phyloP scores from a whole-genome alignment of 2,329 filamentous ascomycete species.

The Calonectria pseudoturangicola region DNA sequence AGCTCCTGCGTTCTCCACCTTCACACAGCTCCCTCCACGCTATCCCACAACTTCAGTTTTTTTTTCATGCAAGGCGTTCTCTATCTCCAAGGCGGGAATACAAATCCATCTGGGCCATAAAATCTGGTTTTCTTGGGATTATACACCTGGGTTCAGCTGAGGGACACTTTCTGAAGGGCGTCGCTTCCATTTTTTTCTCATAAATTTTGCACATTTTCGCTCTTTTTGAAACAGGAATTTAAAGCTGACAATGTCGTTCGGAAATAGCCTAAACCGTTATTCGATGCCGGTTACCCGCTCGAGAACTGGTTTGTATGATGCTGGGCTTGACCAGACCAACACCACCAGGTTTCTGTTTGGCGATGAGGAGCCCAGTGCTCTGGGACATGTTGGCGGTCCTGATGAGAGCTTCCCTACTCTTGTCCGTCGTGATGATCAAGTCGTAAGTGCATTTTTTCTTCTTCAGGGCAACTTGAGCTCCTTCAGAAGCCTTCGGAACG shows the following conservation, averaged over 20 bases:
- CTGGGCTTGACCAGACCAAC: constrained; percentile 87
- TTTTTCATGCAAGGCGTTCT: background rate
- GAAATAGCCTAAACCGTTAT: constrained; percentile 86
- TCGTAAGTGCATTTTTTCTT: constrained; percentile 66
- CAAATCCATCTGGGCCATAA: background rate
- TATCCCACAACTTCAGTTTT: background rate
- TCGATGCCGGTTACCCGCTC: constrained; percentile 91
- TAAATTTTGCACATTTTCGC: background rate
- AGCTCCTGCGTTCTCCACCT: constrained; percentile 7
- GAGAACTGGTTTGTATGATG: constrained; percentile 79
- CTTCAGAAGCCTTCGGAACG: constrained; percentile 8
- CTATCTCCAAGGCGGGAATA: background rate
- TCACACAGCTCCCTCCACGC: constrained; percentile 18
- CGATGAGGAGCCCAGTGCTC: constrained; percentile 80
- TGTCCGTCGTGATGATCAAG: constrained; percentile 77
- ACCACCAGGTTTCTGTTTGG: constrained; percentile 91
- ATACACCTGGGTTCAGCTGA: background rate
- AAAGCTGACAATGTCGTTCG: constrained; percentile 48
- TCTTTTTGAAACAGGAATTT: constrained; percentile 2
- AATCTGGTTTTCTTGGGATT: background rate
- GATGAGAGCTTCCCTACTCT: constrained; percentile 93
- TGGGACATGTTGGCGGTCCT: constrained; percentile 72
- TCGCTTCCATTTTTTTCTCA: constrained; percentile 2
- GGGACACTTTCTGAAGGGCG: background rate
- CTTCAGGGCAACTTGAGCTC: background rate